These are phyloP conservation scores for Neofusicoccum kwambonambiense DNA, from an alignment of 2,329 filamentous ascomycete species.

Conservation along the genomic window DNA sequence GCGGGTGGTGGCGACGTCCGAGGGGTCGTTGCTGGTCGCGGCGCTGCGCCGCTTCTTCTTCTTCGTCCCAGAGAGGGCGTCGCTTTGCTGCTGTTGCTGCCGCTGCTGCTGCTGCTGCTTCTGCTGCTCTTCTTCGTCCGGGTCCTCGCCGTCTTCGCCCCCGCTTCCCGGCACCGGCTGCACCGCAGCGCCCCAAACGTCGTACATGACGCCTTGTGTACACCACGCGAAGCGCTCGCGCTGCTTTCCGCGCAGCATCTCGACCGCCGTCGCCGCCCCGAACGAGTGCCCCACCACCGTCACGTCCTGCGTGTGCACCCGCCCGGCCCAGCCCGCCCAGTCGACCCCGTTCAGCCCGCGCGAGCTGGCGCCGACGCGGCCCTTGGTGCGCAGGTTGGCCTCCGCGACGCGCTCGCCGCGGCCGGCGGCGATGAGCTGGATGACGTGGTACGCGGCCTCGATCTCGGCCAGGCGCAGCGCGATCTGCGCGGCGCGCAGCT, in stretches of 20 bases:
- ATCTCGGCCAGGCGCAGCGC: constrained; percentile 63
- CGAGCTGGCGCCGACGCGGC: constrained; percentile 59
- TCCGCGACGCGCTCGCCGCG: constrained; percentile 52
- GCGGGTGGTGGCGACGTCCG: not conserved
- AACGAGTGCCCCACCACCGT: constrained; percentile 67
- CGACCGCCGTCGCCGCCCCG: constrained; percentile 63
- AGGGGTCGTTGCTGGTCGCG: not conserved
- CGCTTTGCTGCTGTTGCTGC: too few species aligned
- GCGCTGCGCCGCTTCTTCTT: not conserved
- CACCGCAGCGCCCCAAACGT: constrained; percentile 54
- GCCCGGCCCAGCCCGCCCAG: constrained; percentile 58
- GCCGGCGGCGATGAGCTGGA: constrained; percentile 57
- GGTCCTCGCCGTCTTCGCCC: constrained; percentile 21
- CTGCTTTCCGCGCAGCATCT: constrained; percentile 54
- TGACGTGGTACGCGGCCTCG: constrained; percentile 59
- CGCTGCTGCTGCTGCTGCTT: not conserved
- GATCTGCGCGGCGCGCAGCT: constrained; percentile 61
- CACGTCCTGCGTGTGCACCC: constrained; percentile 57
- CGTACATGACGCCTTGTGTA: constrained; percentile 64
- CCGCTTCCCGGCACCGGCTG: not conserved
- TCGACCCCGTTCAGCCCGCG: constrained; percentile 56
- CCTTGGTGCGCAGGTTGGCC: constrained; percentile 56
- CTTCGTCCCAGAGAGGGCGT: not conserved
- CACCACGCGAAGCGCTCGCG: constrained; percentile 55
- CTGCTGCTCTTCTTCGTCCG: constrained; percentile 9